Evolutionary conservation across 306 rosid genomes (phyloP).

Genomic region (Ormosia semicastrata): DNA sequence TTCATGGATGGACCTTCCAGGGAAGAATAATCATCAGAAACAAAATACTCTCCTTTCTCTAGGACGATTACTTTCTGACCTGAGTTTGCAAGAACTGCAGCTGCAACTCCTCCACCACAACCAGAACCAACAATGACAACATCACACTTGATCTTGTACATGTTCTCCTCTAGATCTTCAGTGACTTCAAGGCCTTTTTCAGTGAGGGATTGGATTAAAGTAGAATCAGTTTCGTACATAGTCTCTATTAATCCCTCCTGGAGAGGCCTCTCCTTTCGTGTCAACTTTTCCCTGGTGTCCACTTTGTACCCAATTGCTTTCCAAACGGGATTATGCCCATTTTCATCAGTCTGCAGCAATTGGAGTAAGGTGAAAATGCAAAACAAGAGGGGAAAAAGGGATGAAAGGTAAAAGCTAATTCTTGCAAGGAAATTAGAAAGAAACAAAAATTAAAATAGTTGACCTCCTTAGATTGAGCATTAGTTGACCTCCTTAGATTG

Average conservation of each 20-base stretch:
- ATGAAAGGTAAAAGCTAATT: not conserved
- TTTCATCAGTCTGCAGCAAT: slow-evolving; percentile 54
- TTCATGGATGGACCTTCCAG: slow-evolving; percentile 77
- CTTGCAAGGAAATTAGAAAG: not conserved
- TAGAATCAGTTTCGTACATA: slow-evolving; percentile 45
- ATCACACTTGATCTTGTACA: slow-evolving; percentile 82
- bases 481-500: not conserved
- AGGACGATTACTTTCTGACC: slow-evolving; percentile 79
- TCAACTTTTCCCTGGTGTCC: slow-evolving; percentile 49
- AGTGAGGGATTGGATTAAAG: slow-evolving; percentile 51
- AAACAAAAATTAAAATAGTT: not conserved
- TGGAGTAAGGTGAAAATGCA: not conserved
- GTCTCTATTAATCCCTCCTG: slow-evolving; percentile 73
- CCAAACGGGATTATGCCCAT: slow-evolving; percentile 62
- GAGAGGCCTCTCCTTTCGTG: slow-evolving; percentile 67
- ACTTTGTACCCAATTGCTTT: slow-evolving; percentile 66
- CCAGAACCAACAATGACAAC: slow-evolving; percentile 86
- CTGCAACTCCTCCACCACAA: slow-evolving; percentile 97
- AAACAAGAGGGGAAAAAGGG: not conserved
- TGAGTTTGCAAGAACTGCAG: slow-evolving; percentile 78
- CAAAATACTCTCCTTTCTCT: slow-evolving; percentile 90
- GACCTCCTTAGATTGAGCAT: not conserved
- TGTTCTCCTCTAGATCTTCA: slow-evolving; percentile 39
- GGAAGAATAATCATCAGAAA: slow-evolving; percentile 74
- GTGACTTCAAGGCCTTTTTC: slow-evolving; percentile 67